Evolutionary conservation across 2,329 filamentous ascomycete genomes (phyloP), one percentile per base, ranked within the genome.

Genomic region (Colletotrichum musae): DNA sequence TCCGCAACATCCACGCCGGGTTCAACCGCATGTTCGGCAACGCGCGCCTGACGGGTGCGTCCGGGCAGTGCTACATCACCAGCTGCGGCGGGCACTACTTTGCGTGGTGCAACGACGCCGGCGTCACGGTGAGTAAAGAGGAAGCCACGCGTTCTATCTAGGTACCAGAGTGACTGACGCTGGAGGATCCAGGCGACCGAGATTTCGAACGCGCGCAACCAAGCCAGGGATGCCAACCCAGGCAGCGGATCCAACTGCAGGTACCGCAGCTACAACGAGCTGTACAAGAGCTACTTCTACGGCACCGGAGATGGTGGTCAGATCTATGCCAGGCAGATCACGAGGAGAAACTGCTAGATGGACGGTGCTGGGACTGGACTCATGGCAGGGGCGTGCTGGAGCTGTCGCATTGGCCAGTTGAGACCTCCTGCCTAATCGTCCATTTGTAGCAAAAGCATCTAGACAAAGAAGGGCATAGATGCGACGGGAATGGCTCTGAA

Each of bases 1-100:
- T 52, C n/a, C 18, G 26, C 21, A 52, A 28, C 13, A 18, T 52
- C n/a, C 50, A 52, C 50, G 50, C 50, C 18, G 50, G 50, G 16
- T 52, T 52, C n/a, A 52, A 52, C 50, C 50, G 50, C 26, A 18
- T 52, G 18, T 52, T 52, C 26, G 50, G 50, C n/a, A 18, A 28
- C n/a, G 16, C 50, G 12, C 21, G 21, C 12, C 50, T 52, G 15
- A 52, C 50, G 15, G 26, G 7, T 6, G 50, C 50, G 10, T 24
- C 18, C 5, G 50, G 26, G 5, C 50, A 52, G n/a, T 52, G 50
- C 50, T 52, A 52, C 18, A 28, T 52, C 16, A 15, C 50, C 50
- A 15, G 12, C 18, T 52, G 50, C 50, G 15, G n/a, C 50, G 50
- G 50, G 16, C 21, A 24, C n/a, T 18, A 52, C 50, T 52, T 52